Base-by-base conservation (phyloP, 306 rosid species). In the Quercus mongolica region DNA sequence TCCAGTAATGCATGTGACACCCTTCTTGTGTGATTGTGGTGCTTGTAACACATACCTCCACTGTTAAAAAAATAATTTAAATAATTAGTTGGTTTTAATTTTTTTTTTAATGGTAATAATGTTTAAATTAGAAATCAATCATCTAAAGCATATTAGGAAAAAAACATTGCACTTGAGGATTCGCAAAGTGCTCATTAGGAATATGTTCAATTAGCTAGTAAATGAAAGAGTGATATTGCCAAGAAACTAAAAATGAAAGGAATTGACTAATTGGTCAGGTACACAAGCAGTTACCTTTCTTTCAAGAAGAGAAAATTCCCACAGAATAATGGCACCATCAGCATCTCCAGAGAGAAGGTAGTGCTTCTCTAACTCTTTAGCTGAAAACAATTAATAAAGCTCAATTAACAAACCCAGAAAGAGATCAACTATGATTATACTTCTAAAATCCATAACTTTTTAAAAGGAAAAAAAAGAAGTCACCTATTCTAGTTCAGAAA, bases 1-100 rank as follows among this genome's bases (percentile, higher is more conserved):
- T 75, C 94, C 99, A 81, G 83, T 87, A 74, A 93, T 89, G 87
- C 99, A 95, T 9, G 99, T 95, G 83, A 93, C 95, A 74, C 99
- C 99, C 85, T 91, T 93, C 83, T 89, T 90, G 90, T 95, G 98
- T 58, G 86, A 91, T 78, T 84, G 85, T 19, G 97, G 96, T 71
- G 90, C 74, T 83, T 87, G 94, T 28, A 85, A 56, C 82, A 89
- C 92, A 73, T 88, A 81, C 83, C 94, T 91, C 99, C 98, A 95
- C 98, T 95, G 77, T 26, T 20, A 76, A 51, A 76, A 51, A 23
- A 18, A 19, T 76, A 57, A 46, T 13, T 30, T 44, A 54, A 61
- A 20, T 30, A 21, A 9, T 73, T 41, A 31, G 73, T 19, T n/a
- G 5, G 4, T 68, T 9, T 35, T 18, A 19, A 19, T 7, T 11